Evolutionary conservation across 2,329 filamentous ascomycete genomes (phyloP).

Genomic region (Diplodia corticola): DNA sequence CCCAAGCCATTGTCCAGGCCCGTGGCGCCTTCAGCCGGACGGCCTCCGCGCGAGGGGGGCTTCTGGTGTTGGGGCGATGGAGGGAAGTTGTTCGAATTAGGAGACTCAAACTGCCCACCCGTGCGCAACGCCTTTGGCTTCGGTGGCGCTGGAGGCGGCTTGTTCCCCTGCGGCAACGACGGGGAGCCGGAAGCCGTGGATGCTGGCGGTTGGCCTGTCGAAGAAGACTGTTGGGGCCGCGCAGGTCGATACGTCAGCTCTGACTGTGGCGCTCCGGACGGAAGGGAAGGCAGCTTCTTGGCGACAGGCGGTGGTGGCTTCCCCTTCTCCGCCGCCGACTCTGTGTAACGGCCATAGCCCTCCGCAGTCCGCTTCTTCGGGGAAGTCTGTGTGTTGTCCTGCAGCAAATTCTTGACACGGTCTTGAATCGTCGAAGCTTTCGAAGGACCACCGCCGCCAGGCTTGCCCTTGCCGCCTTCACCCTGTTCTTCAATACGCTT

Average conservation of each 20-base stretch:
- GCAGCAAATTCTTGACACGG: slow-evolving; percentile 80
- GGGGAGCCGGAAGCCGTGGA: slow-evolving; percentile 33
- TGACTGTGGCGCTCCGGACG: slow-evolving; percentile 8
- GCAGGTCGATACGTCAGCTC: slow-evolving; percentile 26
- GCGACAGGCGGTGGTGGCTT: slow-evolving; percentile 10
- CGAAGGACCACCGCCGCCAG: slow-evolving; percentile 30
- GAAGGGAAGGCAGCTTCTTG: slow-evolving; percentile 1
- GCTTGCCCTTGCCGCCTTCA: slow-evolving; percentile 45
- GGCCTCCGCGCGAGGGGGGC: slow-evolving; percentile 1
- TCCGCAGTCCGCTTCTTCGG: slow-evolving; percentile 72
- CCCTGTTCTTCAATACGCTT: slow-evolving; percentile 67
- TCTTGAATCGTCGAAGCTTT: slow-evolving; percentile 86
- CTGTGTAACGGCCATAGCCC: slow-evolving; percentile 87
- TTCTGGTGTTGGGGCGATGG: slow-evolving; percentile 7
- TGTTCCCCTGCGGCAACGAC: slow-evolving; percentile 29
- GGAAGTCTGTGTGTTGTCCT: slow-evolving; percentile 64
- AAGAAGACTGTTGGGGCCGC: slow-evolving; percentile 23
- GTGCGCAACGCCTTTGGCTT: slow-evolving; percentile 62
- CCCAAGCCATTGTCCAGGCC: not conserved
- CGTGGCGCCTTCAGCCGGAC: not conserved
- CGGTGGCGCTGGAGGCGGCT: slow-evolving; percentile 56
- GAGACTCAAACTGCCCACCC: slow-evolving; percentile 35
- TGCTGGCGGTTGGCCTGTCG: not conserved
- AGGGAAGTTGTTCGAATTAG: slow-evolving; percentile 28
- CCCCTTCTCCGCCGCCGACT: slow-evolving; percentile 31